phyloP scores from a whole-genome alignment of 768 basidiomycete species.

The Termitomyces sp. region DNA sequence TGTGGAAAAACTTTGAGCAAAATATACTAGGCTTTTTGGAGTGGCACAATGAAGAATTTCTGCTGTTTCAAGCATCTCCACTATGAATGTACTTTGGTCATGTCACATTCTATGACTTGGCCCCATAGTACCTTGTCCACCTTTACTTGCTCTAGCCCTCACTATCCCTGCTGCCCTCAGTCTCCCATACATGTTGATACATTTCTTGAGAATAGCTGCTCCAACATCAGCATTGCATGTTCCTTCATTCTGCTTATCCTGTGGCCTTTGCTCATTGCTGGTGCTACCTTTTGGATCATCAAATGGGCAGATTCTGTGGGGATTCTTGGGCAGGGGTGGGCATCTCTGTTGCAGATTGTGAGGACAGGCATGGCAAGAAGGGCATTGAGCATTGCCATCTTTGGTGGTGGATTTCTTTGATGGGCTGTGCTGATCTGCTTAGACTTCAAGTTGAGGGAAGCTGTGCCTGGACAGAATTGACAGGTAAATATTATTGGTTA shows the following conservation, averaged over 20 bases:
- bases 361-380: slow-evolving; percentile 64
- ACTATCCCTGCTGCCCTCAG: slow-evolving; percentile 52
- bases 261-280: slow-evolving; percentile 54
- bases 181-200: slow-evolving; percentile 52
- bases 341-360: slow-evolving; percentile 40
- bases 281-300: slow-evolving; percentile 70
- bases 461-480: slow-evolving; percentile 25
- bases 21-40: slow-evolving; percentile 70
- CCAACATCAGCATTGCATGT: slow-evolving; percentile 69
- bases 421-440: slow-evolving; percentile 72
- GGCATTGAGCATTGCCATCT: slow-evolving; percentile 45
- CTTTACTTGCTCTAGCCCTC: slow-evolving; percentile 52
- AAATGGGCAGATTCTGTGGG: slow-evolving; percentile 73
- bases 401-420: slow-evolving; percentile 67
- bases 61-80: slow-evolving; percentile 95
- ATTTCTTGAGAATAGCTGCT: slow-evolving; percentile 62
- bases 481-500: slow-evolving; percentile 73
- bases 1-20: neutral
- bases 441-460: slow-evolving; percentile 43
- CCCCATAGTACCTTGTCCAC: slow-evolving; percentile 64
- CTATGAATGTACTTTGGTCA: slow-evolving; percentile 97
- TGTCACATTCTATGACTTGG: slow-evolving; percentile 85
- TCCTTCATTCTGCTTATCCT: slow-evolving; percentile 60
- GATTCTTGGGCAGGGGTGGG: slow-evolving; percentile 38
- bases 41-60: slow-evolving; percentile 88